A percentile compares a stretch with the other conserved stretches of the same genome.
These are phyloP conservation scores for Kuraishia cidri DNA, from an alignment of 805 yeast species.

Conservation along the genomic window DNA sequence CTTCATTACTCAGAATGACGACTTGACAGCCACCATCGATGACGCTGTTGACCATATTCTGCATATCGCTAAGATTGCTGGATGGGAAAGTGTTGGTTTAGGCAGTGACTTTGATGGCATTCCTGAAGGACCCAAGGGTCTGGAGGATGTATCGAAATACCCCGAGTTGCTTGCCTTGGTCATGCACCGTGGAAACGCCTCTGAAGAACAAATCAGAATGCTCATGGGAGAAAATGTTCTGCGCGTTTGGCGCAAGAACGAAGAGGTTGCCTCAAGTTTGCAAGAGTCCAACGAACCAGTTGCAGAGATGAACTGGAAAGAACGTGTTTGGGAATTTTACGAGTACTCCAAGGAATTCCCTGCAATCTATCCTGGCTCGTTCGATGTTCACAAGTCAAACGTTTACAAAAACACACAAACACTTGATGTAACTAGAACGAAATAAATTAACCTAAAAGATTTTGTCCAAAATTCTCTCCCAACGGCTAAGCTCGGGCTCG, in stretches of 20 bases:
- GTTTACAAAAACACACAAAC: neutral
- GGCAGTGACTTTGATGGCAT: constrained; percentile 50
- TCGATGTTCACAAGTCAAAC: constrained; percentile 23
- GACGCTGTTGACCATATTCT: constrained; percentile 37
- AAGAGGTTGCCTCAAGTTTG: constrained; percentile 16
- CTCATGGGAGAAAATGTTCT: constrained; percentile 36
- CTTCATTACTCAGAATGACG: constrained; percentile 18
- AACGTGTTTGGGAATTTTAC: constrained; percentile 30
- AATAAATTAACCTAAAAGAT: neutral
- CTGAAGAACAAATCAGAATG: constrained; percentile 31
- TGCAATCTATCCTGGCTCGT: constrained; percentile 29
- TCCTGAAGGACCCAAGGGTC: constrained; percentile 34
- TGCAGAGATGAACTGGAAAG: constrained; percentile 29
- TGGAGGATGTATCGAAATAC: constrained; percentile 46
- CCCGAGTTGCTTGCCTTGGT: constrained; percentile 36
- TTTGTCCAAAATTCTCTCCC: neutral
- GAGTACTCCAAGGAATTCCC: constrained; percentile 24
- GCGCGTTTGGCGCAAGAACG: constrained; percentile 37
- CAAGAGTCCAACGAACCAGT: constrained; percentile 17
- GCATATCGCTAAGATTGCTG: constrained; percentile 31
- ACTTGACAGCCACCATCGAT: constrained; percentile 24
- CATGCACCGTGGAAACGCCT: constrained; percentile 21
- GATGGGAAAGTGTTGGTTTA: constrained; percentile 43
- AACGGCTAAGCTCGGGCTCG: neutral
- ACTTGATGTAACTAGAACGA: neutral